A percentile compares a stretch with the other conserved stretches of the same genome.
Conservation (phyloP, 306 rosid species). For the Astragalus glycyphyllos region DNA sequence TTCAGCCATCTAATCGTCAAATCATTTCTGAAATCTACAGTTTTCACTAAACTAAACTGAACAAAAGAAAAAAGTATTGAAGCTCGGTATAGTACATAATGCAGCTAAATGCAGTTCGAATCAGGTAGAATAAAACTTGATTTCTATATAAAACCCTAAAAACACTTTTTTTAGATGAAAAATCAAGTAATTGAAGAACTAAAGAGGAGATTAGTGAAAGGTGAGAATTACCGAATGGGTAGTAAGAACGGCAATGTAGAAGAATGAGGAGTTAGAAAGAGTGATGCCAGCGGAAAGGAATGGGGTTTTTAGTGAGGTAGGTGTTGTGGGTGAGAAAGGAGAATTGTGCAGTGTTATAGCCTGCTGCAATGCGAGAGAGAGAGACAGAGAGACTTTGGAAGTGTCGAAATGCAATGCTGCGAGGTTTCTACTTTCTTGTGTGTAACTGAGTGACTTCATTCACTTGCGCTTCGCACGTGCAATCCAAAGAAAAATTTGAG, state of each 20-base stretch:
- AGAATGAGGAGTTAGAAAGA: conserved; percentile 17
- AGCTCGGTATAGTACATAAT: conserved; percentile 12
- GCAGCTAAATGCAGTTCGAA: conserved; percentile 29
- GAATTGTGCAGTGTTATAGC: too few relatives aligned
- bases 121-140: conserved; percentile 33
- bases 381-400: neutral
- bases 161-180: neutral
- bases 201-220: neutral
- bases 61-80: neutral
- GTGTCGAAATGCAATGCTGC: neutral
- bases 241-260: conserved; percentile 48
- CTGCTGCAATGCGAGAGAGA: neutral
- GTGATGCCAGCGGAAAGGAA: neutral
- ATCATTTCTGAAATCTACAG: conserved; percentile 12
- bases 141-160: neutral
- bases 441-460: too few relatives aligned
- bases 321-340: neutral
- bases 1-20: conserved; percentile 1
- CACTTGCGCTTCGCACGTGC: too few relatives aligned
- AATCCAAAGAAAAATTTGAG: too few relatives aligned
- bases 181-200: conserved; percentile 21
- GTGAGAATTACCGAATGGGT: conserved; percentile 44
- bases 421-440: too few relatives aligned
- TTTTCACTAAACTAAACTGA: conserved; percentile 10
- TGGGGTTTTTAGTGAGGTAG: neutral